Base-by-base conservation (phyloP, 345 rosid genomes). In the Gossypium thurberi region DNA sequence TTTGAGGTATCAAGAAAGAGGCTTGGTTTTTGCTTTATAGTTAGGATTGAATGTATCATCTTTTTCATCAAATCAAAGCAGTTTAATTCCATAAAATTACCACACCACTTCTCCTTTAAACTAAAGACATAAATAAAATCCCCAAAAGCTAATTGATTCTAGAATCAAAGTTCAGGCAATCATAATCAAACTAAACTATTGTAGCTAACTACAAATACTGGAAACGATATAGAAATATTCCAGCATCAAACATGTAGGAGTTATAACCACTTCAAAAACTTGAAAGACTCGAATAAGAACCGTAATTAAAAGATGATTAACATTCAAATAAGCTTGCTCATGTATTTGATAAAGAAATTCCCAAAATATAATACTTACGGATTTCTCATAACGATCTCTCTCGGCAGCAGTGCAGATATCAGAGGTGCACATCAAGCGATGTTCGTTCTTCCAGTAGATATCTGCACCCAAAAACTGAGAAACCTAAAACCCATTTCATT, bases 371-470 rank as follows among this genome's bases (percentile, higher is more conserved):
- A 10, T 17, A 82, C 85, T 75, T 57, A 89, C 94, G 33, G 90
- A 26, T 81, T 86, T 89, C 85, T 89, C 94, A 48, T 77, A 87
- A 37, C 91, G 91, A 81, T 89, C 94, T 67, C 91, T 80, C 83
- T 89, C 91, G 23, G 94, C 75, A 37, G 94, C 86, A 7, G 94
- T 87, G 79, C 94, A 89, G 79, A 67, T 81, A 74, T 87, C 91
- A 6, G 90, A 84, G 10, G 86, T 82, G 76, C 94, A 89, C 75
- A 48, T 75, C 87, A 87, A 40, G 40, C 91, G 87, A 78, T 89
- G 91, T 81, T 89, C 94, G 43, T 80, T 86, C 84, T 89, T 89
- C 94, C 94, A 89, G 52, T 87, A 89, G 6, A 89, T 78, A 75
- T 89, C 94, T 89, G 76, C 72, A 74, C 20, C 23, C 46, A 69